Conservation (phyloP, 2,329 filamentous ascomycete species). For the Alternaria tenuissima region DNA sequence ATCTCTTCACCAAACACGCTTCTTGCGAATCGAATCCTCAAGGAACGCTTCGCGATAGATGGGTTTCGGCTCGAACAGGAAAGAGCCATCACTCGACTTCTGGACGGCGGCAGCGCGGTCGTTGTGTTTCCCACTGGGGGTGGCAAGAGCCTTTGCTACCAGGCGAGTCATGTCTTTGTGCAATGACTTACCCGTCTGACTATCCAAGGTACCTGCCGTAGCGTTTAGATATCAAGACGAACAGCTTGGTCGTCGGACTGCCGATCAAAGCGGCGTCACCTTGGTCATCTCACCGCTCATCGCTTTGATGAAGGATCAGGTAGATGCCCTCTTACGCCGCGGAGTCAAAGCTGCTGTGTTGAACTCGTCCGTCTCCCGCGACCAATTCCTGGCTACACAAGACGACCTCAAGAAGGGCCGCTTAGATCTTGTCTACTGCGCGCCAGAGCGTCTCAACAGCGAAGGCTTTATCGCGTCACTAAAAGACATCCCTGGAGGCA, state of each 20-base stretch:
- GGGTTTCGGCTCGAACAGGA: slow-evolving; percentile 58
- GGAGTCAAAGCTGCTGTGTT: slow-evolving; percentile 82
- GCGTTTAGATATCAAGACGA: slow-evolving; percentile 53
- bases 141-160: slow-evolving; percentile 95
- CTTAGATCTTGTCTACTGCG: slow-evolving; percentile 89
- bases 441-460: slow-evolving; percentile 93
- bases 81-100: slow-evolving; percentile 53
- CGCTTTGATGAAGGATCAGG: slow-evolving; percentile 96
- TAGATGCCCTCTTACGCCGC: slow-evolving; percentile 74
- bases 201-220: slow-evolving; percentile 49
- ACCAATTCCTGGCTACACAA: slow-evolving; percentile 68
- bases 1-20: slow-evolving; percentile 27
- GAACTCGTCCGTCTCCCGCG: slow-evolving; percentile 67
- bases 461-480: slow-evolving; percentile 70
- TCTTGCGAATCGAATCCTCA: slow-evolving; percentile 48
- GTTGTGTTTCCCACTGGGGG: slow-evolving; percentile 85
- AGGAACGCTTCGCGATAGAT: slow-evolving; percentile 52
- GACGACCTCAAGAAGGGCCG: slow-evolving; percentile 68
- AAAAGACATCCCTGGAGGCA: slow-evolving; percentile 69
- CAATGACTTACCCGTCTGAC: slow-evolving; percentile 8
- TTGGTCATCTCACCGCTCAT: slow-evolving; percentile 90
- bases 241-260: slow-evolving; percentile 46
- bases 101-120: slow-evolving; percentile 55
- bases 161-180: slow-evolving; percentile 61
- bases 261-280: slow-evolving; percentile 79